Evolutionary conservation across 192 early-diverging fungal genomes (phyloP).

Genomic region (Coemansia sp.): DNA sequence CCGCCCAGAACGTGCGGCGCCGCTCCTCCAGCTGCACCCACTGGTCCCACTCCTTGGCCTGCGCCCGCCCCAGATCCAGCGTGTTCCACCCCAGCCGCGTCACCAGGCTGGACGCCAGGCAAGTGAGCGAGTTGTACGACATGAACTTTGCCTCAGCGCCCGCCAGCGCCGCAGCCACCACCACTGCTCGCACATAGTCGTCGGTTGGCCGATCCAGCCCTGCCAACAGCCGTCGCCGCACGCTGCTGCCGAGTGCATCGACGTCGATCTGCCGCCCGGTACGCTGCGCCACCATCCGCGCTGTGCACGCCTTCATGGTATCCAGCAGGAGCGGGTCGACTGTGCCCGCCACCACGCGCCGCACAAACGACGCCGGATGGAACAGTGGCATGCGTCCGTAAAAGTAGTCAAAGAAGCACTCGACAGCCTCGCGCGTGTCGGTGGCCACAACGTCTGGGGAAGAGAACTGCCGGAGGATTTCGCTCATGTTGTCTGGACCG

Average conservation of each 20-base stretch:
- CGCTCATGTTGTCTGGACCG: conserved; percentile 20
- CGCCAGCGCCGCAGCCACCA: conserved; percentile 31
- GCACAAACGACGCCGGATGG: conserved; percentile 47
- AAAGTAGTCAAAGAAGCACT: conserved; percentile 45
- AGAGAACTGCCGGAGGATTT: conserved; percentile 34
- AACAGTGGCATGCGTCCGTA: conserved; percentile 46
- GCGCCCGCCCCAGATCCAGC: conserved; percentile 31
- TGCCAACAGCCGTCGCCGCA: conserved; percentile 30
- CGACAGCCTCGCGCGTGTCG: conserved; percentile 34
- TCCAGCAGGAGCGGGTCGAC: conserved; percentile 42
- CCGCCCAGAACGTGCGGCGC: conserved; percentile 50
- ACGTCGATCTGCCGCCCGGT: conserved; percentile 30
- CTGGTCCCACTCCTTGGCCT: conserved; percentile 21
- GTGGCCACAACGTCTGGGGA: conserved; percentile 15
- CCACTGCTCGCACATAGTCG: conserved; percentile 46
- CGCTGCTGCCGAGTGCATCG: conserved; percentile 19
- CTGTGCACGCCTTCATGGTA: conserved; percentile 38
- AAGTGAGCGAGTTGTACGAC: conserved; percentile 46
- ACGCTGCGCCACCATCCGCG: conserved; percentile 21
- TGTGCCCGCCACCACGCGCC: conserved; percentile 29
- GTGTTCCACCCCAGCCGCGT: conserved; percentile 49
- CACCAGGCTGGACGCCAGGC: conserved; percentile 41
- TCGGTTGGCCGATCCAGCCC: conserved; percentile 39
- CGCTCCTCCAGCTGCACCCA: conserved; percentile 40
- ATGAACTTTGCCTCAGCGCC: conserved; percentile 38